These are phyloP conservation scores for Escallonia herrerae DNA, from an alignment of 129 eudicot genomes.

Conservation along the genomic window DNA sequence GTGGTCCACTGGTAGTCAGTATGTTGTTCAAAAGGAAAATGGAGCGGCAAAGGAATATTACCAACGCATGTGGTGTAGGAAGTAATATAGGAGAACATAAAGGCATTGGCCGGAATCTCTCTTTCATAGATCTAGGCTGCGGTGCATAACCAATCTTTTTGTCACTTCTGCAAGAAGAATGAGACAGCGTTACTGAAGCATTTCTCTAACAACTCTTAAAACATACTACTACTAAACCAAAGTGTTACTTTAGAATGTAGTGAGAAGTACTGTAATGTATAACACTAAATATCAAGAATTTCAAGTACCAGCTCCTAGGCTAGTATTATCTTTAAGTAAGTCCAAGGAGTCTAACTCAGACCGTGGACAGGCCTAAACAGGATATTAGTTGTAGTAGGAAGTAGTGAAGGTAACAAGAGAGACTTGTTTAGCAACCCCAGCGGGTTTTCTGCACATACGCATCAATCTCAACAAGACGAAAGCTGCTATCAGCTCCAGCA, in stretches of 20 bases:
- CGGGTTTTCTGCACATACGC: conserved; percentile 49
- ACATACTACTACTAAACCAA: background rate
- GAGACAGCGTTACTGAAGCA: conserved; percentile 5
- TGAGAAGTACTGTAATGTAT: too few relatives aligned
- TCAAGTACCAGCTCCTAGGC: too few relatives aligned
- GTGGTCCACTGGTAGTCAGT: background rate
- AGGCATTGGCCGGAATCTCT: conserved; percentile 92
- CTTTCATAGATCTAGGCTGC: conserved; percentile 46
- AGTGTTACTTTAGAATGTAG: too few relatives aligned
- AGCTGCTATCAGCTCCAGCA: conserved; percentile 99
- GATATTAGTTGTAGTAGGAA: background rate
- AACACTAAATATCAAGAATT: too few relatives aligned
- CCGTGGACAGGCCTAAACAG: too few relatives aligned
- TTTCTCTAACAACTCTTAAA: conserved; percentile 6
- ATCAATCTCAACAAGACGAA: conserved; percentile 85
- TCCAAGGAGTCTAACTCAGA: too few relatives aligned
- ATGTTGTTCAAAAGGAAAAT: background rate
- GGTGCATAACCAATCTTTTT: conserved; percentile 47
- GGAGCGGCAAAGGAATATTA: conserved; percentile 17
- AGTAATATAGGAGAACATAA: conserved; percentile 83
- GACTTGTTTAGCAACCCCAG: conserved; percentile 6
- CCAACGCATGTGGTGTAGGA: conserved; percentile 95
- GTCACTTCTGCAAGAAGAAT: conserved; percentile 51
- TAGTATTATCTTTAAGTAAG: too few relatives aligned
- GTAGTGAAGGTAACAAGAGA: background rate